Base-by-base conservation (phyloP, 225 moss, liverwort and hornwort species). In the Bryoerythrophyllum caledonicum region DNA sequence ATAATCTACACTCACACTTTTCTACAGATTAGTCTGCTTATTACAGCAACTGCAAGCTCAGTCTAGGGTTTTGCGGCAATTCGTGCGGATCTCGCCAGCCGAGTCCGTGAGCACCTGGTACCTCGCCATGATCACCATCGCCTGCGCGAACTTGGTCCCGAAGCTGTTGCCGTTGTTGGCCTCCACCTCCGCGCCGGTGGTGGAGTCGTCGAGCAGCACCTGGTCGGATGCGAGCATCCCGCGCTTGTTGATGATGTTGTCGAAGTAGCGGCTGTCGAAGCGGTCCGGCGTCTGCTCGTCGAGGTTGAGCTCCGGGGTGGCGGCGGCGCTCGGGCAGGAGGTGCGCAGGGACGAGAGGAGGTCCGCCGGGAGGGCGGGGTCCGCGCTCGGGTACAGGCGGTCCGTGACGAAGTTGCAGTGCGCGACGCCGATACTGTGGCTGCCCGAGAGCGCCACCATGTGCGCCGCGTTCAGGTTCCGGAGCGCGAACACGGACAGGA, bases 381-480 rank as follows among this genome's bases (percentile, higher is more conserved):
- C 82, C 21, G 57, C 23, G 0, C 41, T 62, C 2, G 69, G 57
- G 71, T 85, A 80, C 55, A 82, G 79, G 7, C 83, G 83, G 44
- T 84, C 73, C 34, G 83, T 83, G 68, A 83, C 26, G 63, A 57
- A 80, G 41, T 63, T 63, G 68, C 83, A 83, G 68, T 83, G 83
- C 2, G 76, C 64, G 8, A 83, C 17, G 8, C 83, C 83, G 2
- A 83, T 4, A 1, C 73, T 75, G 58, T 83, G 83, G 66, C 80
- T 76, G 4, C 83, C 88, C 46, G 86, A 83, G 25, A 88, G 81
- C 62, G 78, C 79, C 55, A 88, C 86, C 88, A 88, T 81, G 5
- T 83, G 72, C n/a, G 59, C 78, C 13, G 72, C 82, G 76, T 80
- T 76, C 60, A 88, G 70, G 8, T 81, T 76, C 68, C 59, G 76